Evolutionary conservation across 352 stramenopile species (phyloP).

Genomic region (Halophytophthora batemanensis): DNA sequence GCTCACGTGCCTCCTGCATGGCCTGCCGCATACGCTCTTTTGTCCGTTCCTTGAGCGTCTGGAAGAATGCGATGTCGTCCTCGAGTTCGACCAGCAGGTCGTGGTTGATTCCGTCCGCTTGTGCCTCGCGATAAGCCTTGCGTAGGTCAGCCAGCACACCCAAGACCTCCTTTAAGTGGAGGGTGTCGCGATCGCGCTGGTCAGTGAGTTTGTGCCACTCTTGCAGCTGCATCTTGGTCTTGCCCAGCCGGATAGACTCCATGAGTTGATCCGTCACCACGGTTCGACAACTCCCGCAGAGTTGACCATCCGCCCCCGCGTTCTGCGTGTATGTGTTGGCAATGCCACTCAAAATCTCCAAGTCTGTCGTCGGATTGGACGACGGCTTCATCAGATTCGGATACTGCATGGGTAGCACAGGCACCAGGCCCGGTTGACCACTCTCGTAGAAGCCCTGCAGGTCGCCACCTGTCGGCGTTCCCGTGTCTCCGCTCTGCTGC

Average conservation of each 20-base stretch:
- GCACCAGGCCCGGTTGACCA: conserved; percentile 34
- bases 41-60: conserved; percentile 56
- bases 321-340: conserved; percentile 79
- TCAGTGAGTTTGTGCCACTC: conserved; percentile 50
- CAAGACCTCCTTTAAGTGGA: conserved; percentile 62
- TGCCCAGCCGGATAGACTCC: conserved; percentile 68
- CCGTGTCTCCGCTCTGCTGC: conserved; percentile 16
- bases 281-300: conserved; percentile 58
- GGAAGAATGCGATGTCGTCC: conserved; percentile 76
- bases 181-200: conserved; percentile 62
- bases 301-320: conserved; percentile 35
- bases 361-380: conserved; percentile 47
- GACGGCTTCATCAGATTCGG: conserved; percentile 19
- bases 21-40: conserved; percentile 68
- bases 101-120: conserved; percentile 46
- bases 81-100: conserved; percentile 58
- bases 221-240: conserved; percentile 65
- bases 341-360: conserved; percentile 84
- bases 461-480: conserved; percentile 19
- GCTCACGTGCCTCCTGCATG: conserved; percentile 44
- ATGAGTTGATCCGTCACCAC: conserved; percentile 74
- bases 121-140: conserved; percentile 46
- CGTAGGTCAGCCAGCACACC: conserved; percentile 45
- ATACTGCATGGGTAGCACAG: conserved; percentile 68
- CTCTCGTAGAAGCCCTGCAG: conserved; percentile 66